Evolutionary conservation across 352 stramenopile species (phyloP).

Genomic region (Phytophthora idaei): DNA sequence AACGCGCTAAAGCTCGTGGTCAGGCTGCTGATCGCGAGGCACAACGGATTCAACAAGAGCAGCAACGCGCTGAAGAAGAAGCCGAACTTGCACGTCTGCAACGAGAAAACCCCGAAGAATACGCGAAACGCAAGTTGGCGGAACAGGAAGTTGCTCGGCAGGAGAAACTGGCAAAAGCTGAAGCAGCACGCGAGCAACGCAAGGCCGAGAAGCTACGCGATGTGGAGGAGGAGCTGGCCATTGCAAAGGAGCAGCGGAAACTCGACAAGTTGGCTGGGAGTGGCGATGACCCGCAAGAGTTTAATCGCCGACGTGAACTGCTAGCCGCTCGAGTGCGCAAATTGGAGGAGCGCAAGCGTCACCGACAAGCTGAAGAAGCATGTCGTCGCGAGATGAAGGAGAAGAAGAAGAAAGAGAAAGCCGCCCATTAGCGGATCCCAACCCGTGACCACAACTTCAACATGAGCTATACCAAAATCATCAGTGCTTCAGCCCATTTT

Average conservation of each 20-base stretch:
- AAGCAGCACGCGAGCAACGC: slow-evolving; percentile 53
- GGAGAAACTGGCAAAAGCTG: slow-evolving; percentile 39
- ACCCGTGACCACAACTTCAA: slow-evolving; percentile 4
- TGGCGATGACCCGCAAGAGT: slow-evolving; percentile 44
- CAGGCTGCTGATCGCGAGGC: slow-evolving; percentile 32
- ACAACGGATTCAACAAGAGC: slow-evolving; percentile 23
- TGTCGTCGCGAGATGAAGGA: slow-evolving; percentile 37
- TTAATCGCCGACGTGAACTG: slow-evolving; percentile 48
- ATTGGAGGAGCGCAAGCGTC: slow-evolving; percentile 52
- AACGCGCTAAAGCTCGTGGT: slow-evolving; percentile 13
- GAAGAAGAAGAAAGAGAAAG: slow-evolving; percentile 28
- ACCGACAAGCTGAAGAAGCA: slow-evolving; percentile 47
- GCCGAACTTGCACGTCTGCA: slow-evolving; percentile 41
- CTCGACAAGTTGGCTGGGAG: slow-evolving; percentile 60
- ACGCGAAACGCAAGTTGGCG: slow-evolving; percentile 44
- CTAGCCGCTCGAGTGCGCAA: slow-evolving; percentile 52
- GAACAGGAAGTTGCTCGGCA: slow-evolving; percentile 39
- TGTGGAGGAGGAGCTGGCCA: slow-evolving; percentile 64
- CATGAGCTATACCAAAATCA: slow-evolving; percentile 10
- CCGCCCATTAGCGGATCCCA: not conserved
- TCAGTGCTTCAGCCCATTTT: slow-evolving; percentile 25
- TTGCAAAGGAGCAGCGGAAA: slow-evolving; percentile 64
- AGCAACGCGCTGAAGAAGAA: slow-evolving; percentile 33
- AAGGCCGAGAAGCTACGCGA: slow-evolving; percentile 55
- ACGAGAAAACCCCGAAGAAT: slow-evolving; percentile 45